Evolutionary conservation across 192 early-diverging fungal species (phyloP).

Genomic region (Backusella mclennaniae): DNA sequence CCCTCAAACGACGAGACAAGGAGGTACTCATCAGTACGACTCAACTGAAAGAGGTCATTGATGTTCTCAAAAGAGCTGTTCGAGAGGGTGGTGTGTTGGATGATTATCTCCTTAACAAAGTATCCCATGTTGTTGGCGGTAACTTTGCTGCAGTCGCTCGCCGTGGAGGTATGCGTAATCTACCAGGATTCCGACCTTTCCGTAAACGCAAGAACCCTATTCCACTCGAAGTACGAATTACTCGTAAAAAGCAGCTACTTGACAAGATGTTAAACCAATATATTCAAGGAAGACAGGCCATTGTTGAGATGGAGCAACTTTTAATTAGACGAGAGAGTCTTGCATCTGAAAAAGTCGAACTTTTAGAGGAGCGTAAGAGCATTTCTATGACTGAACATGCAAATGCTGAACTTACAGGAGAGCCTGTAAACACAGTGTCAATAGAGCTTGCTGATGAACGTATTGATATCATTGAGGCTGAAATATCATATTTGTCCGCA

Average conservation of each 20-base stretch:
- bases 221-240: slow-evolving; percentile 32
- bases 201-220: slow-evolving; percentile 26
- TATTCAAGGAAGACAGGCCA: slow-evolving; percentile 52
- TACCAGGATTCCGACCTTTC: neutral
- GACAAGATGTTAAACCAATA: slow-evolving; percentile 55
- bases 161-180: slow-evolving; percentile 16
- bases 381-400: slow-evolving; percentile 47
- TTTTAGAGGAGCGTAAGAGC: slow-evolving; percentile 49
- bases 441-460: slow-evolving; percentile 58
- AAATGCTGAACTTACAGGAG: slow-evolving; percentile 20
- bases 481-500: slow-evolving; percentile 54
- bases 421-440: slow-evolving; percentile 24
- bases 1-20: slow-evolving; percentile 58
- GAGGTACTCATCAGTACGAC: slow-evolving; percentile 45
- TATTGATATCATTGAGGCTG: slow-evolving; percentile 55
- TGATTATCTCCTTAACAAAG: slow-evolving; percentile 27
- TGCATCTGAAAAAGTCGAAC: slow-evolving; percentile 48
- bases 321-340: slow-evolving; percentile 47
- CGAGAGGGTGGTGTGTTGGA: slow-evolving; percentile 37
- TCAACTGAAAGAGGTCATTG: slow-evolving; percentile 48
- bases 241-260: slow-evolving; percentile 55
- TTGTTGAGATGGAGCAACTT: slow-evolving; percentile 52
- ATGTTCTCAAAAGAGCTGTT: slow-evolving; percentile 49
- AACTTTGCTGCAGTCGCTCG: slow-evolving; percentile 35
- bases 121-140: slow-evolving; percentile 35